Evolutionary conservation across 257 asterid genomes (phyloP).

Genomic region (Salvia rosmarinus): DNA sequence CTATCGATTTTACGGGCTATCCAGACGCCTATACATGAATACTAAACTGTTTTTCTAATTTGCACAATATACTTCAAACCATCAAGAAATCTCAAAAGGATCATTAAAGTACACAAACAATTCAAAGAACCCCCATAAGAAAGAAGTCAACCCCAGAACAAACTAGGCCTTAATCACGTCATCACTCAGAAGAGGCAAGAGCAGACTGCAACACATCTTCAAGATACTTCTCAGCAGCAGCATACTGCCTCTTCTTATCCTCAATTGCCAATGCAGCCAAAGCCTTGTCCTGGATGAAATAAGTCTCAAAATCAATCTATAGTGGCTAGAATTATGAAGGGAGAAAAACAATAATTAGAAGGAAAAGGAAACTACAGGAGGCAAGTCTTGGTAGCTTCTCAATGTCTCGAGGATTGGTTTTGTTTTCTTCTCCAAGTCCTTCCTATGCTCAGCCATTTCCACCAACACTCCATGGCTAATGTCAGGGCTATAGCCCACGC

Average conservation of each 20-base stretch:
- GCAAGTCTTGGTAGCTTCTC: constrained; percentile 98
- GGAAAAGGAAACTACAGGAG: constrained; percentile 63
- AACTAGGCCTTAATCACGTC: constrained; percentile 21
- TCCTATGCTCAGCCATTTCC: constrained; percentile 97
- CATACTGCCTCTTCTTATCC: constrained; percentile 92
- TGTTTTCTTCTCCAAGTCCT: constrained; percentile 90
- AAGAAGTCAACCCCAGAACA: background rate
- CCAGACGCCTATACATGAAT: constrained; percentile 11
- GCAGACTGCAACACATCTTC: constrained; percentile 98
- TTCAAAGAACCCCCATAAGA: constrained; percentile 11
- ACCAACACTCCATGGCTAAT: constrained; percentile 94
- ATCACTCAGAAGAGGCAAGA: constrained; percentile 75
- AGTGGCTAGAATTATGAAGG: constrained; percentile 1
- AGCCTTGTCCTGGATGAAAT: constrained; percentile 79
- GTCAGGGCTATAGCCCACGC: constrained; percentile 88
- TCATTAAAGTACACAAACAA: constrained; percentile 3
- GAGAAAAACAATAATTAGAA: constrained; percentile 13
- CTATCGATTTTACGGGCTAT: constrained; percentile 2
- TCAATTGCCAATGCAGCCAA: constrained; percentile 93
- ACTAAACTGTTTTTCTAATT: background rate
- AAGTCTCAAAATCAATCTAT: constrained; percentile 20
- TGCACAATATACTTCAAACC: constrained; percentile 7
- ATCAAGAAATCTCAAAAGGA: constrained; percentile 19
- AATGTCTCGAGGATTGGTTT: constrained; percentile 91
- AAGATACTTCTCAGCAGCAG: constrained; percentile 95